Conservation (phyloP, 768 basidiomycete genomes). For the Leccinum fibrillosum region DNA sequence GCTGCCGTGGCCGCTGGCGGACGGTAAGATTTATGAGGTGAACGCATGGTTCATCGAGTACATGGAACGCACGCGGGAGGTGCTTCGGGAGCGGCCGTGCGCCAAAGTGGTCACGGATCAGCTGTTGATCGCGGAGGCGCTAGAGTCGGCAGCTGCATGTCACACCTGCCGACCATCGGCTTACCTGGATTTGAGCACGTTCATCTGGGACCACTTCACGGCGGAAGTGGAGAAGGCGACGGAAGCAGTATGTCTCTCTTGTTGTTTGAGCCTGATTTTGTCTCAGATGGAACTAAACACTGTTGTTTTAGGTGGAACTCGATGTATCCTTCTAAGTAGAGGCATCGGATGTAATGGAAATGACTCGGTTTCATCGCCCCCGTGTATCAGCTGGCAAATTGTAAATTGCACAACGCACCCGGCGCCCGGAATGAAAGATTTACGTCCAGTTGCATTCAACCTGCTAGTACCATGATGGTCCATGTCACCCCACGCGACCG, state of each 20-base stretch:
- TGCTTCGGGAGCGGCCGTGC: constrained; percentile 30
- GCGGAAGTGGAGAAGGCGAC: constrained; percentile 29
- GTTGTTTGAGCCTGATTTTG: background rate
- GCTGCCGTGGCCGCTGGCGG: constrained; percentile 33
- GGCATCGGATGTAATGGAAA: background rate
- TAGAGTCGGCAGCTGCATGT: constrained; percentile 26
- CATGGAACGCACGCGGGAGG: constrained; percentile 31
- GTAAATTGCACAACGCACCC: constrained; percentile 7
- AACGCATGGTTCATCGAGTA: constrained; percentile 35
- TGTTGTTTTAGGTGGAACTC: constrained; percentile 27
- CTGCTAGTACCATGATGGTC: background rate
- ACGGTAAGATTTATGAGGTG: constrained; percentile 35
- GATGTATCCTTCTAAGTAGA: constrained; percentile 27
- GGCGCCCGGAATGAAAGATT: background rate
- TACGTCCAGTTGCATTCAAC: background rate
- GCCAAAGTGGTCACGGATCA: constrained; percentile 30
- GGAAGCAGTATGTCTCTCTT: constrained; percentile 23
- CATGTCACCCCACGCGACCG: background rate
- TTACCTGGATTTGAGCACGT: constrained; percentile 31
- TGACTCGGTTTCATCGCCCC: background rate
- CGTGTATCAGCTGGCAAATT: constrained; percentile 4
- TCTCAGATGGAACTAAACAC: constrained; percentile 6
- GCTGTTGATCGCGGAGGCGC: constrained; percentile 29
- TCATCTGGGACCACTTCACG: constrained; percentile 29
- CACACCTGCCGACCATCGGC: constrained; percentile 31